phyloP scores from a whole-genome alignment of 768 basidiomycete species.

The Astraeus odoratus region DNA sequence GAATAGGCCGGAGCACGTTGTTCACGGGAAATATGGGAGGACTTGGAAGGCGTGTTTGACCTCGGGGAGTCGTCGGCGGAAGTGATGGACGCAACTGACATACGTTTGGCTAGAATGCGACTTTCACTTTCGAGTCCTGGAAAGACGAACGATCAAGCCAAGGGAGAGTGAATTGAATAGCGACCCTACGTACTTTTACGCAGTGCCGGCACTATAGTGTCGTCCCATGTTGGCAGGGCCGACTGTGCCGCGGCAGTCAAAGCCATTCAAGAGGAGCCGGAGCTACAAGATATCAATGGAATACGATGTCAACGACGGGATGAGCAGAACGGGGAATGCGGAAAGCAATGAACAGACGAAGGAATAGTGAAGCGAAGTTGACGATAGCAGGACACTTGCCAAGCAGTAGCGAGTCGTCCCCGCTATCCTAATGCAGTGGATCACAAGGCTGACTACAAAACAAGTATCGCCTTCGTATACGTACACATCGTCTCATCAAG shows the following conservation, averaged over 20 bases:
- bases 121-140: conserved; percentile 79
- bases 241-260: conserved; percentile 35
- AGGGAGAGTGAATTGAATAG: background rate
- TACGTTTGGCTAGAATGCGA: conserved; percentile 64
- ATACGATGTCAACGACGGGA: too few relatives aligned
- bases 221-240: conserved; percentile 62
- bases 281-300: conserved; percentile 7
- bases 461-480: too few relatives aligned
- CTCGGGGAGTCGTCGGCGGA: conserved; percentile 41
- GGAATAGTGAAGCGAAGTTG: too few relatives aligned
- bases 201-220: conserved; percentile 73
- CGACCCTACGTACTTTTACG: conserved; percentile 56
- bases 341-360: too few relatives aligned
- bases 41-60: conserved; percentile 14
- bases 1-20: conserved; percentile 18
- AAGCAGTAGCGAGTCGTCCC: too few relatives aligned
- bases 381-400: too few relatives aligned
- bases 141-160: conserved; percentile 3
- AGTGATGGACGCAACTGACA: conserved; percentile 66
- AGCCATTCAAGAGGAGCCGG: conserved; percentile 28
- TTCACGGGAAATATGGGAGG: conserved; percentile 15
- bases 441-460: background rate
- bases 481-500: too few relatives aligned
- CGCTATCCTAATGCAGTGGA: too few relatives aligned
- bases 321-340: background rate